phyloP scores from a whole-genome alignment of 805 yeast species.

The Candida silvicultrix region DNA sequence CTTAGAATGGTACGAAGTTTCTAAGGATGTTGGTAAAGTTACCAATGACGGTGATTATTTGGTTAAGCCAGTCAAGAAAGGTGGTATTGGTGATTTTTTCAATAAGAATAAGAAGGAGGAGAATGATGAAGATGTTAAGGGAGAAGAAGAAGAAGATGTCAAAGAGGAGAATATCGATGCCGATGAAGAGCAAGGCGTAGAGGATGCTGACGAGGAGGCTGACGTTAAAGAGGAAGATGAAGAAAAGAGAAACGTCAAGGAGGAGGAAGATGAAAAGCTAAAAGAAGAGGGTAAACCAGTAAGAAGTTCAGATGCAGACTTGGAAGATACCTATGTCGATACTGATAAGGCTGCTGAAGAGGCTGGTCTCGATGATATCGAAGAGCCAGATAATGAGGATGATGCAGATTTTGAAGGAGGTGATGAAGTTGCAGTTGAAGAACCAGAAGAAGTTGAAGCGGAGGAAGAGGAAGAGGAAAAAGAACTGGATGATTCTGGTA shows the following conservation, averaged over 20 bases:
- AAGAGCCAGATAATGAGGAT: background rate
- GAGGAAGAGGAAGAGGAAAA: too few relatives aligned
- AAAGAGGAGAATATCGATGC: constrained; percentile 4
- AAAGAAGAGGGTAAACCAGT: constrained; percentile 4
- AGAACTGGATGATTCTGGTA: too few relatives aligned
- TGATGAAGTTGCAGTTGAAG: background rate
- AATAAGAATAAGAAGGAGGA: constrained; percentile 1
- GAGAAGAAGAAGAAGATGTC: constrained; percentile 1
- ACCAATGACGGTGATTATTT: constrained; percentile 34
- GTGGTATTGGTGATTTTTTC: constrained; percentile 11
- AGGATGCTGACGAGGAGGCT: background rate
- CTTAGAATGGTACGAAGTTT: constrained; percentile 52
- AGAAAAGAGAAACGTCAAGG: too few relatives aligned
- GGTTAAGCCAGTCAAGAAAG: constrained; percentile 20
- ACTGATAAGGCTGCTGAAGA: background rate
- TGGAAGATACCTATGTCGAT: too few relatives aligned
- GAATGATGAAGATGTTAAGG: constrained; percentile 3
- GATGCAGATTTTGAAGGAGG: background rate
- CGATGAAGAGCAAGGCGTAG: background rate
- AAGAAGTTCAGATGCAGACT: too few relatives aligned
- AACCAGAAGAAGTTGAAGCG: background rate
- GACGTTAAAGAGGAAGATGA: constrained; percentile 4
- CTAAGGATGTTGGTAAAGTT: constrained; percentile 58
- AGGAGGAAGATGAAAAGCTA: constrained; percentile 3
- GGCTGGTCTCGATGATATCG: background rate